Conservation (phyloP, 257 asterid species). For the Eucommia ulmoides region DNA sequence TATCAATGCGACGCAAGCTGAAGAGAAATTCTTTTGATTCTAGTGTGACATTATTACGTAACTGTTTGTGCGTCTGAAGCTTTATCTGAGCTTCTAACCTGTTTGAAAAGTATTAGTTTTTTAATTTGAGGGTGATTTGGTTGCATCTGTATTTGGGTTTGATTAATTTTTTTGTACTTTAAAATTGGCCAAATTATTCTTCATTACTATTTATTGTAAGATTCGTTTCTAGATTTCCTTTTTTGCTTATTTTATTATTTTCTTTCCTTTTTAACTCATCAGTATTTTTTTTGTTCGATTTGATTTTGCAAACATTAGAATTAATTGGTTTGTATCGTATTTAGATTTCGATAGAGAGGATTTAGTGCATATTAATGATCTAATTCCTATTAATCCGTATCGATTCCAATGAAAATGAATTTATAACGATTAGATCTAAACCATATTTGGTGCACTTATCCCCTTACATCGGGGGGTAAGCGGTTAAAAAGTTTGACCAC, state of each 20-base stretch:
- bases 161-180: neutral
- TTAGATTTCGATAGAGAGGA: neutral
- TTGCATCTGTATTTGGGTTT: neutral
- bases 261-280: neutral
- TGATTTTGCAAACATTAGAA: neutral
- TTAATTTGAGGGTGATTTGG: neutral
- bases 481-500: too few species aligned
- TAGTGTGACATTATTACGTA: too few species aligned
- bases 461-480: too few species aligned
- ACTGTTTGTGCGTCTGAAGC: neutral
- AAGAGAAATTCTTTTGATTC: too few species aligned
- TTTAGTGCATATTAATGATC: too few species aligned
- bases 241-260: neutral
- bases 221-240: neutral
- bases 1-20: too few species aligned
- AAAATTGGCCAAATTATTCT: neutral
- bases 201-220: neutral
- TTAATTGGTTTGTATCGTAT: neutral
- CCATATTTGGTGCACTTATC: too few species aligned
- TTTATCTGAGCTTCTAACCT: neutral
- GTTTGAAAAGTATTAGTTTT: neutral
- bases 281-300: neutral
- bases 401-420: too few species aligned
- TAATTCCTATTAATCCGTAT: too few species aligned
- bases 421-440: too few species aligned